phyloP scores from a whole-genome alignment of 2,329 filamentous ascomycete species.

The Dryadomyces quercivorus region DNA sequence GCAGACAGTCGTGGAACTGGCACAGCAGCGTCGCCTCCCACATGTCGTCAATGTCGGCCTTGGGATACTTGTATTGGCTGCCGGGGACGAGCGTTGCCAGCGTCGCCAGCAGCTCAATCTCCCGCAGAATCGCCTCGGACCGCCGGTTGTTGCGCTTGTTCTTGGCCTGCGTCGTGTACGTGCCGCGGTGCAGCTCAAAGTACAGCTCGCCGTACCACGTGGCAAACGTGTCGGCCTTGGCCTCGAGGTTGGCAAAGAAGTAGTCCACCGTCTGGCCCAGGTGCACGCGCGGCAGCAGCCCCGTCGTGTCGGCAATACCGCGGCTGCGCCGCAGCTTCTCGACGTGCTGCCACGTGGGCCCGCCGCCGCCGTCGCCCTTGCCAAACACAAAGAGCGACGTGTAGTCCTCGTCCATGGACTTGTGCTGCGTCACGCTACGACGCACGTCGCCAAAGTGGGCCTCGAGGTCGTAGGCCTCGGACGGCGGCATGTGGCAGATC shows the following conservation, averaged over 20 bases:
- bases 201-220: conserved; percentile 99
- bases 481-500: conserved; percentile 92
- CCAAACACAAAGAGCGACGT: conserved; percentile 89
- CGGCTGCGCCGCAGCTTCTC: conserved; percentile 91
- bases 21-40: conserved; percentile 89
- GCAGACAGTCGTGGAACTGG: conserved; percentile 95
- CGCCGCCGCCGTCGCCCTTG: conserved; percentile 91
- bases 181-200: conserved; percentile 93
- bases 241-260: conserved; percentile 78
- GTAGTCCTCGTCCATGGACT: conserved; percentile 86
- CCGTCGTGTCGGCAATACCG: conserved; percentile 78
- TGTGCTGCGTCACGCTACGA: conserved; percentile 82
- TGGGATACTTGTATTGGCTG: conserved; percentile 72
- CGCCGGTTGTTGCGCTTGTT: conserved; percentile 92
- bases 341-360: conserved; percentile 84
- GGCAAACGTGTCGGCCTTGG: conserved; percentile 66
- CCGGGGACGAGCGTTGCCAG: conserved; percentile 63
- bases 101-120: conserved; percentile 80
- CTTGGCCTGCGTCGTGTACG: conserved; percentile 94
- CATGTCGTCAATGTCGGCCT: conserved; percentile 86
- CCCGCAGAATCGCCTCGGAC: conserved; percentile 72
- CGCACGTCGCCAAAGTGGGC: conserved; percentile 92
- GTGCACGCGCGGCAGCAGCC: conserved; percentile 72
- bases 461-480: conserved; percentile 89
- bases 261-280: conserved; percentile 86